Evolutionary conservation across 805 yeast genomes (phyloP), one percentile per base, ranked within the genome.

Genomic region (Saccharomycopsis sp.): DNA sequence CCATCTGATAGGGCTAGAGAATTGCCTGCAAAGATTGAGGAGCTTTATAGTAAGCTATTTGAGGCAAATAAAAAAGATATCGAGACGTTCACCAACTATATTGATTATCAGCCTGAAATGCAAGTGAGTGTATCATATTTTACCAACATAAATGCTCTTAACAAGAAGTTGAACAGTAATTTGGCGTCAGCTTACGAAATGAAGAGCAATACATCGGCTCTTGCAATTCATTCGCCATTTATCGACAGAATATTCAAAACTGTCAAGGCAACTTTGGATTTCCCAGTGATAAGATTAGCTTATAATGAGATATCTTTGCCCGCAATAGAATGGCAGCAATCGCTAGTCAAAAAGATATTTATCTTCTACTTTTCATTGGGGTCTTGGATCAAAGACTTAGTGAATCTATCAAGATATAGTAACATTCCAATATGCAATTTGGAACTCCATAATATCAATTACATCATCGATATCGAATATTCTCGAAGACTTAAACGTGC

Each of bases 351-450:
- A 62, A 74, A 89, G 62, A 73, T 89, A 2, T 76, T 85, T 49
- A 85, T 84, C 64, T 91, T 87, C 63, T 83, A 84, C 68, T 76
- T 93, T 52, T 83, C 89, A 0, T 72, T 91, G 52, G 87, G 94
- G 0, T 74, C 84, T 1, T 86, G 96, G 88, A 67, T 91, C 29
- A 75, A 78, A 44, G 85, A 86, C 65, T 75, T 89, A 72, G 77
- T 84, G 19, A 74, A 82, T 0, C 69, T 89, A 56, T 78, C 97
- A 0, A 78, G 79, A 59, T 89, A 86, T 67, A 82, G 93, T 47
- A 84, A 86, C 57, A 80, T 94, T 54, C 99, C 99, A 1, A 68
- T 94, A 41, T 89, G 98, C 68, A 93, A 94, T 66, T 72, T 93
- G 63, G 84, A 83, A 62, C 76, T 84, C n/a, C 93, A 87, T 59